Base-by-base conservation (phyloP, 2,329 filamentous ascomycete genomes). In the Periconia digitata region DNA sequence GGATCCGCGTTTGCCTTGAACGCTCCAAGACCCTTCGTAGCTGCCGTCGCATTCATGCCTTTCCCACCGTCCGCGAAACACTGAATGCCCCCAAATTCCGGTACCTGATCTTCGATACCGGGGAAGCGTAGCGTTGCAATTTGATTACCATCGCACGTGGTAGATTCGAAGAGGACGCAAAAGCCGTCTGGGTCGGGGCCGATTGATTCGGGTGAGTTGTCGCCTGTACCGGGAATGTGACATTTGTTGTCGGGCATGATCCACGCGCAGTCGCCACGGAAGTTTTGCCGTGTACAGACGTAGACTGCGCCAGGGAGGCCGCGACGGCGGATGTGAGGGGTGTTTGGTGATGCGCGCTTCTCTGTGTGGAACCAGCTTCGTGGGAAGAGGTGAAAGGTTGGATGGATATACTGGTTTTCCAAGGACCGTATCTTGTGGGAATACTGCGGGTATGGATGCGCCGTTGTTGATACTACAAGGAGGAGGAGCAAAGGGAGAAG, bases 261-360 rank as follows among this genome's bases (percentile, higher is more conserved):
- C 67, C 67, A 70, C 41, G 53, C 57, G 49, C 67, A 70, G 47
- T 56, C 34, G 13, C 62, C 64, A 12, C 49, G 41, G 42, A 69
- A 70, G 35, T 69, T 60, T 22, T 49, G 36, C 10, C 40, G 49
- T 6, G 58, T 58, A 53, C 67, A 70, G 12, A 62, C 61, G 53
- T 69, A 70, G 17, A 69, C 63, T 18, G 64, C 67, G 20, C 67
- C 67, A 16, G 67, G 63, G 18, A 70, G 66, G n/a, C 64, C 66
- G 29, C 66, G 66, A 8, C 56, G 56, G 16, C 58, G 53, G 16
- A 66, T 46, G 23, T 53, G n/a, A 12, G 55, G 56, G 16, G 57
- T 53, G 15, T 64, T 46, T 22, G 53, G n/a, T 17, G 42, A 23
- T 42, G 49, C 13, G 54, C 55, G 29, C 27, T 21, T 13, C 12